Base-by-base conservation (phyloP, 257 asterid genomes). In the Solanum tarijense region DNA sequence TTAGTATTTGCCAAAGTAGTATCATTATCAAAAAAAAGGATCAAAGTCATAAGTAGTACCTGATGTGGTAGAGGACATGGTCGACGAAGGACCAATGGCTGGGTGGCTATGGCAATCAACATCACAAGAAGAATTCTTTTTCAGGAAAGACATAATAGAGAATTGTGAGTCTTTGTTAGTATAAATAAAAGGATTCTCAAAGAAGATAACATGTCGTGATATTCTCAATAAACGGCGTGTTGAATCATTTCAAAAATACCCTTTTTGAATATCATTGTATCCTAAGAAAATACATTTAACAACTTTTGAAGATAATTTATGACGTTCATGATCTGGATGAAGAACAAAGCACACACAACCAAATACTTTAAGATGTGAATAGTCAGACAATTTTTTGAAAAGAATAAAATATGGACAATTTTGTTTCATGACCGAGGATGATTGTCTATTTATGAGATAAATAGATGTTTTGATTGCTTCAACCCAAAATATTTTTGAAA, bases 391-490 rank as follows among this genome's bases (percentile, higher is more conserved):
- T 32, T 7, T 32, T 32, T 34, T 34, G 12, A 72, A 18, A 32
- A 72, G 4, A 32, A 72, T 18, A 34, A 14, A 72, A 32, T 32
- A 72, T 4, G 43, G 79, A 9, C 12, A 29, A 16, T 31, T 12
- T 69, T 29, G 36, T 27, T 29, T 29, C 9, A 29, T 69, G 76
- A 14, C 2, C 8, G n/a, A 69, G 34, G n/a, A 29, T 69, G 39
- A 69, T 69, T 69, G 27, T 84, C 86, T n/a, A 20, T 88, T 85
- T 29, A 85, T 88, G 21, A 86, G 62, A 85, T 75, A 65, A 10
- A 76, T 12, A 12, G 58, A 21, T 13, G 73, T 62, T 12, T 62
- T 60, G 12, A 76, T 43, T 21, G 27, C 86, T 41, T 76, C 88
- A 16, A 31, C 46, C 83, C 87, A 86, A 85, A 85, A 85, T 58